These are phyloP conservation scores for Globisporangium yorkense DNA, from an alignment of 352 stramenopile genomes.

Conservation along the genomic window DNA sequence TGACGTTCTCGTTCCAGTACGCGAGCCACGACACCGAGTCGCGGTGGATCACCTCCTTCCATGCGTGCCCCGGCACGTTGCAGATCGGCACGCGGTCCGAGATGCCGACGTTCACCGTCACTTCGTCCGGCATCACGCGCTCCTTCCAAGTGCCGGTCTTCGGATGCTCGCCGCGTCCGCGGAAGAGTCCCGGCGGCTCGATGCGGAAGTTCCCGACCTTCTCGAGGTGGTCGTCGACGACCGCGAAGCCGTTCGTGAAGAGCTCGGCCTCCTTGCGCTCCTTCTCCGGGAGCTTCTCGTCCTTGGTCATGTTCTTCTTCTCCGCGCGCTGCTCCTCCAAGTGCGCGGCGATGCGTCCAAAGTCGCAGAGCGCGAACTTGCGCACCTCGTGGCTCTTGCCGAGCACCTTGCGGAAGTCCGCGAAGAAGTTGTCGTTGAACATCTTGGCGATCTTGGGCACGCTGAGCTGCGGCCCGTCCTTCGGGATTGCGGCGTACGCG, in stretches of 20 bases:
- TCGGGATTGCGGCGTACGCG: conserved; percentile 94
- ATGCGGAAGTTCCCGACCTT: conserved; percentile 97
- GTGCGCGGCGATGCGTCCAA: conserved; percentile 91
- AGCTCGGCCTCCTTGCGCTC: conserved; percentile 89
- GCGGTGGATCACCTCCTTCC: conserved; percentile 95
- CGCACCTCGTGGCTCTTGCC: conserved; percentile 94
- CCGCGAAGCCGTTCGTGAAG: conserved; percentile 93
- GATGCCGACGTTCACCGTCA: conserved; percentile 96
- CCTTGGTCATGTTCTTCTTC: conserved; percentile 96
- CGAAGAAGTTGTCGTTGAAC: conserved; percentile 99
- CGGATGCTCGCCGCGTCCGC: conserved; percentile 97
- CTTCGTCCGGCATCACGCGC: conserved; percentile 93
- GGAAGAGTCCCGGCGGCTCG: conserved; percentile 98
- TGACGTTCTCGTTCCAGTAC: conserved; percentile 99
- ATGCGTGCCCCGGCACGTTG: conserved; percentile 92
- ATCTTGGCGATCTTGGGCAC: conserved; percentile 96
- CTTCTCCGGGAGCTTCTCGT: conserved; percentile 87
- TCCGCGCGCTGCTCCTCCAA: conserved; percentile 91
- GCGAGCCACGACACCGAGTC: conserved; percentile 90
- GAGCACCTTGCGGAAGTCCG: conserved; percentile 88
- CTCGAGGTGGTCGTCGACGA: conserved; percentile 98
- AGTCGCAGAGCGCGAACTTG: conserved; percentile 96
- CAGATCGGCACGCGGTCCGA: conserved; percentile 89
- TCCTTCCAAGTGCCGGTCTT: conserved; percentile 99
- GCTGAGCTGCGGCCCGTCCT: conserved; percentile 96